Evolutionary conservation across 2,329 filamentous ascomycete species (phyloP), one percentile per base, ranked within the genome.

Genomic region (Epichloe gansuensis): DNA sequence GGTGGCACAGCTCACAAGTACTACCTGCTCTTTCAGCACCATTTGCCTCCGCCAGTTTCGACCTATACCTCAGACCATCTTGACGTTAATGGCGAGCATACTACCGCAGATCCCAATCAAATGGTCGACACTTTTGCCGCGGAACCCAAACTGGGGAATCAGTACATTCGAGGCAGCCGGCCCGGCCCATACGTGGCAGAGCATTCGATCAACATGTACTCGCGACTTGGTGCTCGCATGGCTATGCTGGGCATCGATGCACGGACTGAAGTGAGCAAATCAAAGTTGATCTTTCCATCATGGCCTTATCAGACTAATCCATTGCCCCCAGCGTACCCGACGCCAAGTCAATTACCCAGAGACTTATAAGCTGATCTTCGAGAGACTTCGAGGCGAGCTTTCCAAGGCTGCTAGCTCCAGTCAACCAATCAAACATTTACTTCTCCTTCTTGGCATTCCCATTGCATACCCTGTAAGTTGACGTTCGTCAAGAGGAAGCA

Each of bases 1-100:
- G 93, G 93, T 5, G 89, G 87, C 35, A 82, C 90, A 51, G 93
- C 93, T 1, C 94, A 93, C 74, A 98, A 98, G 68, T 97, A 97
- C 69, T 98, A 98, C 66, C 80, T 97, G 78, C 78, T 98, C 9
- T 98, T 98, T 69, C 93, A 98, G 70, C 93, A 98, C 60, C 91
- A 96, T 62, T 72, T 94, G 48, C 80, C 90, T 12, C 91, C 91
- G 1, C 89, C 91, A 0, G 74, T 78, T 56, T 90, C 87, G 34
- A 95, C 90, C 1, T 96, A 84, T 65, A 95, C 89, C 3, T 87
- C 87, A 1, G 56, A 57, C n/a, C 51, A 60, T 42, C 46, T 63
- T 11, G 60, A 63, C 34, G 44, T 34, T 4, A 57, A 50, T 35
- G 55, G 56, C 39, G 46, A 58, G 1, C 57, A 81, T 1, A 73